These are phyloP conservation scores for Cardamine resedifolia DNA, from an alignment of 345 rosid genomes.

Conservation along the genomic window DNA sequence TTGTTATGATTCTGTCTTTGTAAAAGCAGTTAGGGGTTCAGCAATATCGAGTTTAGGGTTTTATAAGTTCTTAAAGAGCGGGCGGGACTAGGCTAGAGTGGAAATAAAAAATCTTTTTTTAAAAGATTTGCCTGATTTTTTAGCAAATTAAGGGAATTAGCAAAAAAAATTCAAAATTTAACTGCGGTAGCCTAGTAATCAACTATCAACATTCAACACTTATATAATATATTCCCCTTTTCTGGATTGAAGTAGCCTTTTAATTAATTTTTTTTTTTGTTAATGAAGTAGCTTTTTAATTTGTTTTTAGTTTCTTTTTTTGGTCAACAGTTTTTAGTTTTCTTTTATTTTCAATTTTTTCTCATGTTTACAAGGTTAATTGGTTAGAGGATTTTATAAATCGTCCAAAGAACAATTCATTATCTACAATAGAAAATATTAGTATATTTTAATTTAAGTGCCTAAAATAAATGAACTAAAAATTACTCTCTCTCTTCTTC, in stretches of 20 bases:
- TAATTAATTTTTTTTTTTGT: no score
- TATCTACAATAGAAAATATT: neutral
- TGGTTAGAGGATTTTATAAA: neutral
- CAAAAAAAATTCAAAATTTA: neutral
- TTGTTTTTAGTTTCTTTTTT: no score
- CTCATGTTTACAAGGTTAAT: neutral
- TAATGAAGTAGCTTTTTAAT: slow-evolving; percentile 1
- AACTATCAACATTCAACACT: no score
- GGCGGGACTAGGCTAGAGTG: neutral
- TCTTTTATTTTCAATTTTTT: no score
- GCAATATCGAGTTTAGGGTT: slow-evolving; percentile 5
- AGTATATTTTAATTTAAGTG: no score
- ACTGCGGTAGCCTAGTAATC: neutral
- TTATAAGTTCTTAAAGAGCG: slow-evolving; percentile 9
- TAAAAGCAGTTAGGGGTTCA: neutral
- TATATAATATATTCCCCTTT: no score
- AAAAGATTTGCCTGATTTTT: neutral
- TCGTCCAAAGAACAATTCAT: neutral
- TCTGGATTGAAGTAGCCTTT: no score
- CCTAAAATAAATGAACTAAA: neutral
- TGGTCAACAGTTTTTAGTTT: neutral
- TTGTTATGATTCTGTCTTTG: slow-evolving; percentile 17
- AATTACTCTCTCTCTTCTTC: no score
- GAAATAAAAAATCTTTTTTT: neutral
- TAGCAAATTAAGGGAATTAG: neutral